Percentiles rank a stretch among this genome's conserved stretches.
These are phyloP conservation scores for Cladobotryum mycophilum DNA, from an alignment of 2,329 filamentous ascomycete genomes.

Conservation along the genomic window DNA sequence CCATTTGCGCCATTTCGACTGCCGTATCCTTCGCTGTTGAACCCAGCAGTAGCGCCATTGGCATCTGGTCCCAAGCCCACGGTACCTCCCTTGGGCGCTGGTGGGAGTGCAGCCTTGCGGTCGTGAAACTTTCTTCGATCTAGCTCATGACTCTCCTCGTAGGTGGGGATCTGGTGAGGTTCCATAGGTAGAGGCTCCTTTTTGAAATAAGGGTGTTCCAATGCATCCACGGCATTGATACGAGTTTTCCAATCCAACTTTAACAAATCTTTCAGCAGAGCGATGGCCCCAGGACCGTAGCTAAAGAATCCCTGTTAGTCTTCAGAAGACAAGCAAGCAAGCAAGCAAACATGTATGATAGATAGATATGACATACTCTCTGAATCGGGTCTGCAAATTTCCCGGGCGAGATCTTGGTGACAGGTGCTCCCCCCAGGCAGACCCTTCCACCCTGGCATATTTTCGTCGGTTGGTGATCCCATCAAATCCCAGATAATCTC, in stretches of 20 bases:
- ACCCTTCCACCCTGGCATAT: constrained; percentile 83
- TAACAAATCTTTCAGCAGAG: constrained; percentile 73
- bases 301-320: constrained; percentile 30
- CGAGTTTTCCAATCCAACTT: constrained; percentile 83
- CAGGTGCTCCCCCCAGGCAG: constrained; percentile 73
- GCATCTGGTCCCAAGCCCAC: constrained; percentile 67
- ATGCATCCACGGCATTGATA: constrained; percentile 88
- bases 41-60: constrained; percentile 39
- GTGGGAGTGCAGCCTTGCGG: constrained; percentile 75
- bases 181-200: constrained; percentile 69
- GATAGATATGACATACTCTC: constrained; percentile 47
- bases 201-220: constrained; percentile 88
- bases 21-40: constrained; percentile 47
- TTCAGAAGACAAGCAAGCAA: not conserved
- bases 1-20: constrained; percentile 43
- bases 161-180: constrained; percentile 81
- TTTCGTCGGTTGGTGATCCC: constrained; percentile 81
- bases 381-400: constrained; percentile 68
- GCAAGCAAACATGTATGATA: no score
- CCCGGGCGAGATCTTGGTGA: constrained; percentile 55
- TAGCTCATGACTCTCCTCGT: constrained; percentile 94
- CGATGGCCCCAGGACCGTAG: constrained; percentile 65
- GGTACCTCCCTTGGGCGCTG: constrained; percentile 84
- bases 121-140: constrained; percentile 87
- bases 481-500: constrained; percentile 92